Percentiles rank a stretch among this genome's conserved stretches.
Evolutionary conservation across 2,329 filamentous ascomycete genomes (phyloP).

Genomic region (Microcyclospora pomicola): DNA sequence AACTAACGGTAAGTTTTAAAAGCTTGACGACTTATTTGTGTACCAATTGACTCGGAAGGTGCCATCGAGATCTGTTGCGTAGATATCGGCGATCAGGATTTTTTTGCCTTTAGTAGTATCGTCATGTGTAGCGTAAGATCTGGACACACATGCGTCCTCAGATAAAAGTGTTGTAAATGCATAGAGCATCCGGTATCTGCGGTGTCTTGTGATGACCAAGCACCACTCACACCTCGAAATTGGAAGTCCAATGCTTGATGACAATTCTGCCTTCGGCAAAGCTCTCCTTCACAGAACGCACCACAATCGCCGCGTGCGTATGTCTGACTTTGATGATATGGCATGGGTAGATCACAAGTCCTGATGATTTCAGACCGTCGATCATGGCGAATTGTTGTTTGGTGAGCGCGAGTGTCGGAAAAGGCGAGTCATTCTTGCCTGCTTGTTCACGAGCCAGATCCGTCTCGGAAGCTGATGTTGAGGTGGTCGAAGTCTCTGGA

Average conservation of each 20-base stretch:
- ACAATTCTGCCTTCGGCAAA: constrained; percentile 70
- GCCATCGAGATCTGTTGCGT: no score
- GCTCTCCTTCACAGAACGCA: constrained; percentile 50
- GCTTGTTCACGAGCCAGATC: constrained; percentile 18
- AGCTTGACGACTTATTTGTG: no score
- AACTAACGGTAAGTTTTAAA: no score
- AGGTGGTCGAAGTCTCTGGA: constrained; percentile 12
- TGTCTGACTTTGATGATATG: constrained; percentile 68
- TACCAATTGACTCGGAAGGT: no score
- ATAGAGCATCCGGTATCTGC: no score
- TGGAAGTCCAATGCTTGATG: constrained; percentile 64
- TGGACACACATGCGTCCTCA: no score
- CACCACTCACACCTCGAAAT: constrained; percentile 47
- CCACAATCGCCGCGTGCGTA: constrained; percentile 81
- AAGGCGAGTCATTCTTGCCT: constrained; percentile 7
- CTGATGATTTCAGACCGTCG: constrained; percentile 52
- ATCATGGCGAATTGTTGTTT: constrained; percentile 78
- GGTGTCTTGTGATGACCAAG: background rate
- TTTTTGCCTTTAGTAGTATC: no score
- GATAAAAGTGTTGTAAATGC: no score
- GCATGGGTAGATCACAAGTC: constrained; percentile 47
- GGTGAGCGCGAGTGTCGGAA: constrained; percentile 62
- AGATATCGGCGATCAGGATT: no score
- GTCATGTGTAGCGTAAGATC: no score
- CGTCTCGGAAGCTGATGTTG: constrained; percentile 4